These are phyloP conservation scores for Backusella liffmaniae DNA, from an alignment of 192 early-diverging fungal species.

Conservation along the genomic window DNA sequence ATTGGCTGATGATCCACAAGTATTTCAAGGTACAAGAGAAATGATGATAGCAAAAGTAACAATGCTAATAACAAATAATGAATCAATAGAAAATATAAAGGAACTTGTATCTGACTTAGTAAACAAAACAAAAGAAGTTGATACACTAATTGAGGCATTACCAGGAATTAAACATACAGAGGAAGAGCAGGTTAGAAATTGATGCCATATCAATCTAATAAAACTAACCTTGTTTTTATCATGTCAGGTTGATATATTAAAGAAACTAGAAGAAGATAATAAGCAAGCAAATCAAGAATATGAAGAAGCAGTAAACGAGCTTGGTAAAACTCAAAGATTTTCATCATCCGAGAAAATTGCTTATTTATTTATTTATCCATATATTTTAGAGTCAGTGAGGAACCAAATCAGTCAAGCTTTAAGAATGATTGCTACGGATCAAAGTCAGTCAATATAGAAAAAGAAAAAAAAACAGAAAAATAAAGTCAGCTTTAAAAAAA, in stretches of 20 bases:
- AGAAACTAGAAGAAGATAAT: constrained; percentile 42
- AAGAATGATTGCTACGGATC: constrained; percentile 44
- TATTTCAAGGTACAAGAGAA: constrained; percentile 36
- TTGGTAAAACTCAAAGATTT: constrained; percentile 14
- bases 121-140: constrained; percentile 54
- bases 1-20: constrained; percentile 45
- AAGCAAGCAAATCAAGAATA: constrained; percentile 41
- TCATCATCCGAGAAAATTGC: not conserved
- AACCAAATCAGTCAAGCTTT: constrained; percentile 44
- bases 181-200: constrained; percentile 39
- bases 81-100: constrained; percentile 37
- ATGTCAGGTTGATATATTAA: constrained; percentile 32
- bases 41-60: not conserved
- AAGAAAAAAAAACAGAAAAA: not conserved
- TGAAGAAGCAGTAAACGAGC: constrained; percentile 39
- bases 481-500: not conserved
- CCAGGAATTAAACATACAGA: constrained; percentile 46
- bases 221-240: not conserved
- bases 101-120: constrained; percentile 50
- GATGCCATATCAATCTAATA: not conserved
- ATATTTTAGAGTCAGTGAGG: constrained; percentile 32
- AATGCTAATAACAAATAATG: not conserved
- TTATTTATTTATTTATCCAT: not conserved
- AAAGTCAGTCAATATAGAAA: constrained; percentile 21
- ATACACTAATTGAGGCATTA: constrained; percentile 45